phyloP scores from a whole-genome alignment of 768 basidiomycete genomes.

The Dendrothele bispora region DNA sequence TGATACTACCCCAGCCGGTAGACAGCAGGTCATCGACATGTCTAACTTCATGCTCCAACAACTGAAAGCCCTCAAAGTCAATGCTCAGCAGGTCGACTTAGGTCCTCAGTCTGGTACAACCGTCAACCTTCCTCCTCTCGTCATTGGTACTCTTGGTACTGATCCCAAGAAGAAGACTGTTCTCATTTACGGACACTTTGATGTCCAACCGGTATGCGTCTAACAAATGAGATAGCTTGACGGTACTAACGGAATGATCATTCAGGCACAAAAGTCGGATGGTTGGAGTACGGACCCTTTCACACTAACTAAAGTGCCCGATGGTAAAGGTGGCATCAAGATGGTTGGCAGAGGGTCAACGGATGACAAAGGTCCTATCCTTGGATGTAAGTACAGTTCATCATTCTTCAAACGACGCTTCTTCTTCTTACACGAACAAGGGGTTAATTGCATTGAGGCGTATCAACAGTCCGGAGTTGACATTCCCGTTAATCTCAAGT shows the following conservation, averaged over 20 bases:
- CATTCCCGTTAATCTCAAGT: constrained; percentile 88
- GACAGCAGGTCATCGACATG: constrained; percentile 47
- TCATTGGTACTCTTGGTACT: too few species aligned
- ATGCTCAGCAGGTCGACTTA: constrained; percentile 60
- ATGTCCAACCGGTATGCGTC: constrained; percentile 72
- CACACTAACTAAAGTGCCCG: constrained; percentile 50
- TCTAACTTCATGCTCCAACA: constrained; percentile 57
- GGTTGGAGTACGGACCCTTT: constrained; percentile 74
- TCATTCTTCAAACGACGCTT: too few species aligned
- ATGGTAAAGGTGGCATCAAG: too few species aligned
- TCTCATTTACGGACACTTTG: constrained; percentile 70
- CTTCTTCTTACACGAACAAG: too few species aligned
- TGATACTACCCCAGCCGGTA: too few species aligned
- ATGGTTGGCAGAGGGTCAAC: constrained; percentile 85
- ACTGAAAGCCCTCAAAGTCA: constrained; percentile 52
- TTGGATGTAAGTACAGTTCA: too few species aligned
- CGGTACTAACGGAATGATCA: too few species aligned
- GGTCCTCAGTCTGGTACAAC: constrained; percentile 58
- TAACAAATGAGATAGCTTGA: too few species aligned
- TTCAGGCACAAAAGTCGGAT: too few species aligned
- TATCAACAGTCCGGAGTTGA: constrained; percentile 65
- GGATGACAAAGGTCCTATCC: constrained; percentile 88
- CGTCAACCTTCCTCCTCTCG: too few species aligned
- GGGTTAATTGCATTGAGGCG: constrained; percentile 88
- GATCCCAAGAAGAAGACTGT: constrained; percentile 74